Evolutionary conservation across 1,139 yeast genomes (phyloP), one percentile per base, ranked within the genome.

Genomic region (Geotrichum reessii): DNA sequence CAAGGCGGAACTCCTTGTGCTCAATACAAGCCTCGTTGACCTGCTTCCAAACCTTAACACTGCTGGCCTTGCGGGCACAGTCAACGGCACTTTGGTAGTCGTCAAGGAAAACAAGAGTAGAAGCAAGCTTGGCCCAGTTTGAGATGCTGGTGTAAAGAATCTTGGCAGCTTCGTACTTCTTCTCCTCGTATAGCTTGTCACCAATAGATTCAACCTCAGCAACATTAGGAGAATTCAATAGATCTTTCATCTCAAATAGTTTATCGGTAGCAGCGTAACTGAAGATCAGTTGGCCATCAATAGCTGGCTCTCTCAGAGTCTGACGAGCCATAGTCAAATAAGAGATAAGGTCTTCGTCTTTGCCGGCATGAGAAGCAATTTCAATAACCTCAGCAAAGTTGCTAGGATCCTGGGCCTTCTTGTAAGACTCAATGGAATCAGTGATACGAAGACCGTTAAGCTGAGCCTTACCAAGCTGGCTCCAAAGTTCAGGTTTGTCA

Each of bases 21-120:
- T 87, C 97, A 73, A 93, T 86, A 82, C 99, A 93, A 25, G 98
- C 99, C 72, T 86, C 87, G 74, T 91, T 90, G 57, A 93, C 99
- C 75, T 92, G 96, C 75, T 91, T 93, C 99, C 99, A 93, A 49
- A 93, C 99, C 70, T 81, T 82, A 63, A 86, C 84, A 74, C 92
- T 92, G 52, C 96, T 88, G 3, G 99, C 99, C 77, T 93, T 95
- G 79, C 99, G 87, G 21, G 99, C 99, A 75, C 97, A 91, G 71
- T 93, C 99, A 64, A 93, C 99, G 55, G 99, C 99, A 59, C 90
- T 85, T 77, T 93, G 98, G 74, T 91, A 91, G 72, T 93, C 98
- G 61, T 84, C 84, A 71, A 93, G 78, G 77, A 86, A 90, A 22
- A 93, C 99, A 70, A 92, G 82, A 44, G 98, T 93, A 19, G 97